Evolutionary conservation across 192 early-diverging fungal genomes (phyloP).

Genomic region (Phlyctochytrium planicorne): DNA sequence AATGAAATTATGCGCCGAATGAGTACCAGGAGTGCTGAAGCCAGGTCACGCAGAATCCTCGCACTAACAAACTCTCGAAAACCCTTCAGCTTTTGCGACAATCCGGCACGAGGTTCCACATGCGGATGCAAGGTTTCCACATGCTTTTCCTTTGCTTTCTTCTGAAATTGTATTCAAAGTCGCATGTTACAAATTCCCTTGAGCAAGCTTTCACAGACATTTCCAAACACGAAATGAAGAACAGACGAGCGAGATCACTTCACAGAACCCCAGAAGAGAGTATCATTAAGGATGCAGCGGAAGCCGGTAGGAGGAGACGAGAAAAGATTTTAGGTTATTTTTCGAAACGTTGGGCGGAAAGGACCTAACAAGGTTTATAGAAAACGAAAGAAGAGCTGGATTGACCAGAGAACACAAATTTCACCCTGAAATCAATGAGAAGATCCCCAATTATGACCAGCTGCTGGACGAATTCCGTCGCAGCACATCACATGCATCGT

Average conservation of each 20-base stretch:
- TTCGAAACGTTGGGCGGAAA: not conserved
- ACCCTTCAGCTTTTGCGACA: constrained; percentile 25
- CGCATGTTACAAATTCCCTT: not conserved
- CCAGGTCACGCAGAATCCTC: constrained; percentile 1
- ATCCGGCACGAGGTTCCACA: not conserved
- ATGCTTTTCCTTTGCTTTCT: not conserved
- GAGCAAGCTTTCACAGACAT: not conserved
- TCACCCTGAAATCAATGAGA: constrained; percentile 16
- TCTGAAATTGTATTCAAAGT: not conserved
- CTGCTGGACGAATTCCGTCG: constrained; percentile 18
- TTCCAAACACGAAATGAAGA: constrained; percentile 5
- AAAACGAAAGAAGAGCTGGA: constrained; percentile 6
- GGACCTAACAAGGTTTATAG: not conserved
- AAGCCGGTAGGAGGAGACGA: constrained; percentile 13
- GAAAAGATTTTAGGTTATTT: constrained; percentile 13
- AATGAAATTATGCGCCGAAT: constrained; percentile 28
- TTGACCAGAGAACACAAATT: constrained; percentile 14
- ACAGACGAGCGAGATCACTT: not conserved
- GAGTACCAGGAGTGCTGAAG: constrained; percentile 22
- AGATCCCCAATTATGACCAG: constrained; percentile 15
- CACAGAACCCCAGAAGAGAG: constrained; percentile 9
- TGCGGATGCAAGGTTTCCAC: constrained; percentile 19
- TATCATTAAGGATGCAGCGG: constrained; percentile 17
- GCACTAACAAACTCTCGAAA: constrained; percentile 18
- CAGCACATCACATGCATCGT: constrained; percentile 3